Conservation (phyloP, 2,329 filamentous ascomycete species). For the Parascedosporium putredinis region DNA sequence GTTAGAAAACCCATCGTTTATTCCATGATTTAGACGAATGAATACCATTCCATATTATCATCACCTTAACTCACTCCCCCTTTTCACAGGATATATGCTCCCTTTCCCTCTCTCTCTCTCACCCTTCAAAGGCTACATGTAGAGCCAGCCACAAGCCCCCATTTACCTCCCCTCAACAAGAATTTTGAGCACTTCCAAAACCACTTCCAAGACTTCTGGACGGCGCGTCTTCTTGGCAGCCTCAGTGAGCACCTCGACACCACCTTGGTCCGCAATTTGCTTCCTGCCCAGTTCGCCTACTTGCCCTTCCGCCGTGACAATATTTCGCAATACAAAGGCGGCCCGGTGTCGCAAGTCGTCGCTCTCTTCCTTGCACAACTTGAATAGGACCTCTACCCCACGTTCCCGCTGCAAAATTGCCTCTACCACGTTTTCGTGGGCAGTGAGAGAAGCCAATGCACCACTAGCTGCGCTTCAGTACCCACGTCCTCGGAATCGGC, state of each 20-base stretch:
- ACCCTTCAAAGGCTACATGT: no score
- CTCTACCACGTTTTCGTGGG: slow-evolving; percentile 63
- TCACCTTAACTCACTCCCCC: no score
- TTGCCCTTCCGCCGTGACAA: slow-evolving; percentile 57
- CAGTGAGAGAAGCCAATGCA: slow-evolving; percentile 73
- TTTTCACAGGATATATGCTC: no score
- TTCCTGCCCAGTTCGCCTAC: slow-evolving; percentile 50
- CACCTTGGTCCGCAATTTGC: slow-evolving; percentile 51
- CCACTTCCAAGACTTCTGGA: slow-evolving; percentile 59
- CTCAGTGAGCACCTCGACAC: slow-evolving; percentile 57
- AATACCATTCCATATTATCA: no score
- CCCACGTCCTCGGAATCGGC: slow-evolving; percentile 74
- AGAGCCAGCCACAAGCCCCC: no score
- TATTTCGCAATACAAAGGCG: slow-evolving; percentile 63
- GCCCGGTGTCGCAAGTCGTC: slow-evolving; percentile 63
- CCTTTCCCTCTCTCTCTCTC: no score
- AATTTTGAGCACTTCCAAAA: slow-evolving; percentile 62
- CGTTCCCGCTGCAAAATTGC: slow-evolving; percentile 60
- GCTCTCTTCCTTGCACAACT: slow-evolving; percentile 62
- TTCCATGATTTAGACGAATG: no score
- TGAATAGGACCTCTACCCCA: slow-evolving; percentile 69
- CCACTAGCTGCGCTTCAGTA: slow-evolving; percentile 79
- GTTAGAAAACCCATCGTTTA: no score
- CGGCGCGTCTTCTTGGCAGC: slow-evolving; percentile 59
- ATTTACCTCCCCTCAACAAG: slow-evolving; percentile 29